These are phyloP conservation scores for Phanerochaete sordida DNA, from an alignment of 768 basidiomycete genomes.

Conservation along the genomic window DNA sequence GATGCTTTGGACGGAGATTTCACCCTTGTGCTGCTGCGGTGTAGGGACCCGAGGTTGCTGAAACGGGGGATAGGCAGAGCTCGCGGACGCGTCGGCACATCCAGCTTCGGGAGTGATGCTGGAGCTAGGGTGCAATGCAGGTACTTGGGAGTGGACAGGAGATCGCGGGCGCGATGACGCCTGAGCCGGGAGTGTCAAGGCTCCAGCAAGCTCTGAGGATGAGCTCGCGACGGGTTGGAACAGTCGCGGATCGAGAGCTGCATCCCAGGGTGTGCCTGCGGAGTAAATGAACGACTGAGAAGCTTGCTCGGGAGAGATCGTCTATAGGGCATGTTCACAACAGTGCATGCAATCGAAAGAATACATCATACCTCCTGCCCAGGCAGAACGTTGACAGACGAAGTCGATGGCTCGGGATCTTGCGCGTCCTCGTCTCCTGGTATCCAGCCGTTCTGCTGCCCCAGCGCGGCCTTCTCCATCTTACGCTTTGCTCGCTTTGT, in stretches of 20 bases:
- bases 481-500: constrained; percentile 50
- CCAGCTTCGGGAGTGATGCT: background rate
- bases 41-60: background rate
- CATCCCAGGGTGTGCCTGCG: constrained; percentile 15
- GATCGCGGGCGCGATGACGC: constrained; percentile 1
- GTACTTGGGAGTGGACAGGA: background rate
- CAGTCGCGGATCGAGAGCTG: constrained; percentile 29
- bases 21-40: constrained; percentile 2
- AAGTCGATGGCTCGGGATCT: constrained; percentile 1
- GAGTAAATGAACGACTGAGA: constrained; percentile 8
- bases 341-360: background rate
- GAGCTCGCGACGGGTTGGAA: constrained; percentile 23
- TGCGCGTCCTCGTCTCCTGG: constrained; percentile 12
- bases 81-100: background rate
- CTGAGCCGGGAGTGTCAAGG: constrained; percentile 34
- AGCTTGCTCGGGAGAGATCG: background rate
- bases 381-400: background rate
- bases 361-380: background rate
- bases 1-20: constrained; percentile 12
- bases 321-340: background rate
- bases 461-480: constrained; percentile 42
- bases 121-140: background rate
- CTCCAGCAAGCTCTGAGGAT: constrained; percentile 47
- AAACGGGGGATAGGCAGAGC: background rate
- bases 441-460: constrained; percentile 22